These are phyloP conservation scores for Hypoxylon sp. DNA, from an alignment of 2,329 filamentous ascomycete species.

Conservation along the genomic window DNA sequence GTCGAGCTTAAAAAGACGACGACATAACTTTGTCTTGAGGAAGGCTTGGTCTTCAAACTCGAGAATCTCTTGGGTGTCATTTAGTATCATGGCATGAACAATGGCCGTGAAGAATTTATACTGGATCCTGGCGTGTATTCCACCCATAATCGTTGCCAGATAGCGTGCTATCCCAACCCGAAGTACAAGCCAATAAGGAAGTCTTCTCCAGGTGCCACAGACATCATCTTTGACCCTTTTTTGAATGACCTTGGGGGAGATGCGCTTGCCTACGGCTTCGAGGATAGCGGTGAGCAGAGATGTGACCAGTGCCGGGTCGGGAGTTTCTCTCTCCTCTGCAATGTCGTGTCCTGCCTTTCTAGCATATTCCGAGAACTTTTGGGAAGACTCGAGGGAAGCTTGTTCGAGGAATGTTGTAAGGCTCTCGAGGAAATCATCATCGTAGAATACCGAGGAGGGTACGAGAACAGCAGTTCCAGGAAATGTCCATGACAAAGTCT, in stretches of 20 bases:
- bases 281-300: constrained; percentile 67
- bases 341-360: constrained; percentile 59
- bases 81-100: constrained; percentile 56
- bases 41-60: constrained; percentile 50
- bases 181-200: constrained; percentile 67
- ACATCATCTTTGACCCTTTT: constrained; percentile 72
- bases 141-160: constrained; percentile 52
- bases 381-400: constrained; percentile 60
- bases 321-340: constrained; percentile 65
- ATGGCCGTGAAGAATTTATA: constrained; percentile 67
- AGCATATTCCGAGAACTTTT: constrained; percentile 59
- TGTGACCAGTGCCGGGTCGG: constrained; percentile 63
- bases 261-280: constrained; percentile 58
- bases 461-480: constrained; percentile 58
- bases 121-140: constrained; percentile 52
- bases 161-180: constrained; percentile 64
- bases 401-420: constrained; percentile 63
- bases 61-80: constrained; percentile 47
- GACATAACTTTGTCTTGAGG: constrained; percentile 62
- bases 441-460: constrained; percentile 48
- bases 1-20: constrained; percentile 67
- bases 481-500: constrained; percentile 61
- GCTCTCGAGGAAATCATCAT: constrained; percentile 54
- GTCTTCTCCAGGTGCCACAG: constrained; percentile 69
- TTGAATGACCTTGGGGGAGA: constrained; percentile 50